A percentile compares a stretch with the other conserved stretches of the same genome.
phyloP scores from a whole-genome alignment of 306 rosid genomes.

The Hippophae tibetana region DNA sequence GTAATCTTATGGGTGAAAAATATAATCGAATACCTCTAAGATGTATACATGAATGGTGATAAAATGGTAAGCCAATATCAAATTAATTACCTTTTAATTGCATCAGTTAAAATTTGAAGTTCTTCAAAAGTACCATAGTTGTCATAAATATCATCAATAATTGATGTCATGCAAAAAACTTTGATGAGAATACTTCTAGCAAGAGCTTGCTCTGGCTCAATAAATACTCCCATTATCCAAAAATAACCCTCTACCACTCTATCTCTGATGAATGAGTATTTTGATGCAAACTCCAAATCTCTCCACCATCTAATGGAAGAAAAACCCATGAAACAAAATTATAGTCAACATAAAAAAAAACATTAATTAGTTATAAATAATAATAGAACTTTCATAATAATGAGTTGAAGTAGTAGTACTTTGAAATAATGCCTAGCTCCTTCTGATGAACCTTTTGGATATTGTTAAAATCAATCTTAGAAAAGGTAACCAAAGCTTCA shows the following conservation, averaged over 20 bases:
- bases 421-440: constrained; percentile 10
- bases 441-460: constrained; percentile 20
- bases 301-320: constrained; percentile 35
- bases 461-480: constrained; percentile 23
- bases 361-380: background rate
- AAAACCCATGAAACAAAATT: background rate
- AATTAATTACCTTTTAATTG: constrained; percentile 22
- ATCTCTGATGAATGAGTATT: constrained; percentile 27
- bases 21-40: too few relatives aligned
- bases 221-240: constrained; percentile 8
- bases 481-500: constrained; percentile 7
- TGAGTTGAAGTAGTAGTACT: background rate
- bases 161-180: constrained; percentile 9
- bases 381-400: background rate
- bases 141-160: constrained; percentile 40
- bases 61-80: background rate
- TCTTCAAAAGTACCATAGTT: constrained; percentile 31
- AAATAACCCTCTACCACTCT: constrained; percentile 24
- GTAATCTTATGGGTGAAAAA: too few relatives aligned
- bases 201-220: constrained; percentile 20
- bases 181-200: constrained; percentile 20
- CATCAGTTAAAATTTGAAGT: constrained; percentile 31
- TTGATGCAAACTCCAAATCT: constrained; percentile 12
- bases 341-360: background rate
- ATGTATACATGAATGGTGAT: too few relatives aligned